phyloP scores from a whole-genome alignment of 352 stramenopile genomes.

The Aphanomyces invadans region DNA sequence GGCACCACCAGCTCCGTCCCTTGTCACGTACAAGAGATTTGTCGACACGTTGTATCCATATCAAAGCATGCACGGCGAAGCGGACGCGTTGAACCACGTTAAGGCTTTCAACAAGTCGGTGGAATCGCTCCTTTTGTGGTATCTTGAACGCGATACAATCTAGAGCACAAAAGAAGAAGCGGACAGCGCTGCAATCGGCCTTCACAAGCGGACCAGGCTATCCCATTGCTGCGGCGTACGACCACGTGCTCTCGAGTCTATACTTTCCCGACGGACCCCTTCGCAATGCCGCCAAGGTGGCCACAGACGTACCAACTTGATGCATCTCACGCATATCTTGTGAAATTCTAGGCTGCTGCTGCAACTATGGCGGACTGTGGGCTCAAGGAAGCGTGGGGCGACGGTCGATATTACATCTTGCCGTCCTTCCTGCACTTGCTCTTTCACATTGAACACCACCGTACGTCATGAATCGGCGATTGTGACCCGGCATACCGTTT shows the following conservation, averaged over 20 bases:
- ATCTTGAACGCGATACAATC: background rate
- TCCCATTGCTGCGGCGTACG: slow-evolving; percentile 40
- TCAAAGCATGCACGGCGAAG: slow-evolving; percentile 34
- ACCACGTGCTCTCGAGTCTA: slow-evolving; percentile 65
- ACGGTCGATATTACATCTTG: slow-evolving; percentile 74
- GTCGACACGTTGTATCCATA: slow-evolving; percentile 67
- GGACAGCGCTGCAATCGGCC: slow-evolving; percentile 61
- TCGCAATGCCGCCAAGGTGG: slow-evolving; percentile 42
- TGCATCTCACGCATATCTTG: background rate
- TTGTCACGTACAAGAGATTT: slow-evolving; percentile 81
- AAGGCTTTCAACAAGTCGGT: slow-evolving; percentile 62
- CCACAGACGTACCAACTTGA: background rate
- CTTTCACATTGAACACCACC: slow-evolving; percentile 35
- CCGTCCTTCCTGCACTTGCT: slow-evolving; percentile 75
- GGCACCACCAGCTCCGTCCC: slow-evolving; percentile 28
- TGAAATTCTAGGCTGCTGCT: slow-evolving; percentile 29
- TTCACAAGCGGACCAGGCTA: slow-evolving; percentile 57
- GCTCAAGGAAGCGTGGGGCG: slow-evolving; percentile 58
- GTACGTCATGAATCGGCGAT: slow-evolving; percentile 37
- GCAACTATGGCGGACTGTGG: slow-evolving; percentile 37
- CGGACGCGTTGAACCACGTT: slow-evolving; percentile 39
- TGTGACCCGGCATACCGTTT: background rate
- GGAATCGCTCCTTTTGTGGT: background rate
- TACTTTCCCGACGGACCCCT: slow-evolving; percentile 47
- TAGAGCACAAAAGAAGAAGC: slow-evolving; percentile 63